Percentiles rank a stretch among this genome's conserved stretches.
These are phyloP conservation scores for Alternaria gaisen DNA, from an alignment of 2,329 filamentous ascomycete genomes.

Conservation along the genomic window DNA sequence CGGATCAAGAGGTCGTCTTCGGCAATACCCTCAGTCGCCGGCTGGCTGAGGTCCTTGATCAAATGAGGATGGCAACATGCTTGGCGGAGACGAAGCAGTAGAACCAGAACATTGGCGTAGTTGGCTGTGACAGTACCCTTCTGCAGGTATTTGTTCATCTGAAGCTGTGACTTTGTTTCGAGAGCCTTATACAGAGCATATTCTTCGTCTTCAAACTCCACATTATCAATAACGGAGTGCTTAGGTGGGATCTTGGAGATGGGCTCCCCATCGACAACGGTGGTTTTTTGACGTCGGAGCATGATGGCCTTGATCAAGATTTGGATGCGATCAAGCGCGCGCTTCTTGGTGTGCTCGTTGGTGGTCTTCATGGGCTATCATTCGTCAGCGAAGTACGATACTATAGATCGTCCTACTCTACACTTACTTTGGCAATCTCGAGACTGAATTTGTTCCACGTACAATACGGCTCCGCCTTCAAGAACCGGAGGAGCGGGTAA, in stretches of 20 bases:
- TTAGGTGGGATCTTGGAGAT: slow-evolving; percentile 75
- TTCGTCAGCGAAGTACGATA: background rate
- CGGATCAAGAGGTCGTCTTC: slow-evolving; percentile 68
- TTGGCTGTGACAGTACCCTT: slow-evolving; percentile 70
- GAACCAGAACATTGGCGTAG: slow-evolving; percentile 81
- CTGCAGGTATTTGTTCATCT: slow-evolving; percentile 80
- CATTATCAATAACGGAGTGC: slow-evolving; percentile 67
- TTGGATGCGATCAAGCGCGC: slow-evolving; percentile 75
- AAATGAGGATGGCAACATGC: slow-evolving; percentile 80
- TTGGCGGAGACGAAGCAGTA: slow-evolving; percentile 81
- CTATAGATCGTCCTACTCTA: background rate
- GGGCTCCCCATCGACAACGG: slow-evolving; percentile 79
- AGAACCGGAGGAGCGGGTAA: slow-evolving; percentile 78
- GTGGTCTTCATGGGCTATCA: slow-evolving; percentile 53
- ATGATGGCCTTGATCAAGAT: slow-evolving; percentile 81
- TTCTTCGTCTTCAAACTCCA: slow-evolving; percentile 73
- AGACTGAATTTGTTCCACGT: slow-evolving; percentile 68
- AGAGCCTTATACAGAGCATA: slow-evolving; percentile 70
- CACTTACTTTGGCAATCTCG: slow-evolving; percentile 59
- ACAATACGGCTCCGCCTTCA: slow-evolving; percentile 79
- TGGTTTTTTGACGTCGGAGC: slow-evolving; percentile 82
- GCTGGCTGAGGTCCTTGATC: slow-evolving; percentile 71
- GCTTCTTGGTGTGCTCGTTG: slow-evolving; percentile 42
- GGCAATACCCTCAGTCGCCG: slow-evolving; percentile 66
- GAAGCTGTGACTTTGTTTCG: slow-evolving; percentile 71